Base-by-base conservation (phyloP, 495 filamentous ascomycete species). In the Trichoderma asperelloides region DNA sequence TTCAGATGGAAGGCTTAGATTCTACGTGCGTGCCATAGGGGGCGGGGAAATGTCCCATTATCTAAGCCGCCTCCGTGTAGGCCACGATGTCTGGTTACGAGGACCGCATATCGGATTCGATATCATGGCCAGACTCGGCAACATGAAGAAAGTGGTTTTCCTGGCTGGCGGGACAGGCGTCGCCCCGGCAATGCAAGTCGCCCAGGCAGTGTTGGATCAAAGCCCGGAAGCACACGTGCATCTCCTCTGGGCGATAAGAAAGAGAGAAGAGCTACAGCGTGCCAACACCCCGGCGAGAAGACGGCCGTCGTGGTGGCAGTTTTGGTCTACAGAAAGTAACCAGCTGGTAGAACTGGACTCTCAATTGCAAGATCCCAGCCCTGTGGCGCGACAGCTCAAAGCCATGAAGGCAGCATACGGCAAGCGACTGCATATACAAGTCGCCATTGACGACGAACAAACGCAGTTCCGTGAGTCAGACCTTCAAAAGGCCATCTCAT, bases 151-250 rank as follows among this genome's bases (percentile, higher is more conserved):
- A 41, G 80, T 97, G 2, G 72, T 97, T 2, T 97, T 98, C 75
- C 78, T 97, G 40, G 95, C 94, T 16, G 95, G 93, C 0, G 95
- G 95, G 0, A 98, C 95, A 7, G 95, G 94, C 0, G 95, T 98
- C 74, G 92, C 91, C 27, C 91, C 94, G 0, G 95, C 94, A 40
- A 73, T 97, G 70, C 94, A 98, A 76, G 83, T 88, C 28, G 91
- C 86, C 43, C 77, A 86, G 67, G 83, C 82, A 11, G 71, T 95
- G 4, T 74, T 88, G 4, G 72, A 65, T 70, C 68, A 41, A 74
- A 77, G 62, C 39, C 72, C 30, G 63, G 70, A n/a, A 74, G 76
- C 71, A 67, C 82, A 49, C 8, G 64, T 55, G 33, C 69, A 68
- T 23, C 74, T 80, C 18, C 65, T 82, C 0, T 83, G 80, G 80